Conservation (phyloP, 2,329 filamentous ascomycete species). For the Microcera coccophila region DNA sequence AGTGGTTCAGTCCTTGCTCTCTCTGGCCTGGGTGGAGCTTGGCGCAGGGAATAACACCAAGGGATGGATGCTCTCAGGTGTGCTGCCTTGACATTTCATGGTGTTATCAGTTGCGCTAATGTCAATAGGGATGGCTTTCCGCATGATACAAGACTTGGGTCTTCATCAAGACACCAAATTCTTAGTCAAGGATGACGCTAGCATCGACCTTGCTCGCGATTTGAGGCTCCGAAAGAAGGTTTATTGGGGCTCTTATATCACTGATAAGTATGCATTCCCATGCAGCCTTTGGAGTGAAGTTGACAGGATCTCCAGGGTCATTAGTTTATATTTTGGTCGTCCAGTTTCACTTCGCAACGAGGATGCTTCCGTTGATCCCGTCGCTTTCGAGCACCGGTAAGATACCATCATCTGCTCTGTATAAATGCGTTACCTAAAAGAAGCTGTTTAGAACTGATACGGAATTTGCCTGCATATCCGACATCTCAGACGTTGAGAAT, state of each 20-base stretch:
- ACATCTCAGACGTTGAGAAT: too few species aligned
- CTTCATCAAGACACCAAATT: neutral
- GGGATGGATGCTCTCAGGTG: neutral
- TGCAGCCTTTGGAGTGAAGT: too few species aligned
- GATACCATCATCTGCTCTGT: too few species aligned
- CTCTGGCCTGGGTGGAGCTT: neutral
- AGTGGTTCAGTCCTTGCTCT: neutral
- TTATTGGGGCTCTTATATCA: neutral
- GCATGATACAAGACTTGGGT: neutral
- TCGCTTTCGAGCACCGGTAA: neutral
- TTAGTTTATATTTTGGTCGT: neutral
- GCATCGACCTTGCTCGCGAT: neutral
- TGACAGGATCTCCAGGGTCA: neutral
- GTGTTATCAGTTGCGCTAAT: neutral
- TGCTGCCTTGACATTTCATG: neutral
- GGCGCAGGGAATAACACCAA: neutral
- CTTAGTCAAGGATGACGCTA: neutral
- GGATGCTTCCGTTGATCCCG: neutral
- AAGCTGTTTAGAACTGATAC: too few species aligned
- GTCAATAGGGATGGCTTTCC: neutral
- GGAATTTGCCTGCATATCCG: too few species aligned
- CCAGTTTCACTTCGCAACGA: neutral
- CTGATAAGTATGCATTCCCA: neutral
- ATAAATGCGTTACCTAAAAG: too few species aligned
- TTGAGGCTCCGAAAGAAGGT: neutral